Base-by-base conservation (phyloP, 495 filamentous ascomycete genomes). In the Massariosphaeria phaeospora region DNA sequence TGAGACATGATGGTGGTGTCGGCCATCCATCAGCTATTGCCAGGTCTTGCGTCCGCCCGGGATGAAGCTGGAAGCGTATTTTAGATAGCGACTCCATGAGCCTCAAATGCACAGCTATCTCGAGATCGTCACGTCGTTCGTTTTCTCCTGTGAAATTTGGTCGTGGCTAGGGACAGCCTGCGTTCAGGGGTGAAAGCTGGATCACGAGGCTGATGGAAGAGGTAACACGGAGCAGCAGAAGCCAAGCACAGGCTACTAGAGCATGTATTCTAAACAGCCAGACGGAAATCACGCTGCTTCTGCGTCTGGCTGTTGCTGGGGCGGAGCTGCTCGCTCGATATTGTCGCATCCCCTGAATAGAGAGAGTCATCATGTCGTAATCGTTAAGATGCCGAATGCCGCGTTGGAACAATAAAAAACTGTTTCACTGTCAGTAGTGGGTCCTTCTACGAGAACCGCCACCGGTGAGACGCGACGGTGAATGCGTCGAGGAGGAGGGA, bases 31-130 rank as follows among this genome's bases (percentile, higher is more conserved):
- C 26, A 6, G 9, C 20, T 26, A 5, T 2, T 30, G 42, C 31
- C 45, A 24, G 18, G 20, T 42, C 62, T 54, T 15, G 15, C 13
- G 36, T 48, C 12, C 45, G 29, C 24, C 31, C 18, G 42, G 18
- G 36, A n/a, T 25, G 17, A 2, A 25, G 21, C 20, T 23, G 20
- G 21, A 41, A 57, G 41, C 15, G 34, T 18, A 17, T 11, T 29
- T 3, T 25, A 29, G 49, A 53, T 47, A 60, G 55, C 27, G 56
- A 10, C 47, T 50, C 47, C 11, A 20, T 20, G n/a, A 34, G 31
- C 31, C 21, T 20, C 17, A 39, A 50, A 50, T 50, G 18, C 23
- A 50, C 17, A 8, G 1, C 23, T 50, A 40, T 23, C 35, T 50
- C 27, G 23, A 3, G 31, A 15, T 38, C 31, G 39, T 24, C 39